Conservation (phyloP, 2,329 filamentous ascomycete species). For the Ophiostoma populinum region DNA sequence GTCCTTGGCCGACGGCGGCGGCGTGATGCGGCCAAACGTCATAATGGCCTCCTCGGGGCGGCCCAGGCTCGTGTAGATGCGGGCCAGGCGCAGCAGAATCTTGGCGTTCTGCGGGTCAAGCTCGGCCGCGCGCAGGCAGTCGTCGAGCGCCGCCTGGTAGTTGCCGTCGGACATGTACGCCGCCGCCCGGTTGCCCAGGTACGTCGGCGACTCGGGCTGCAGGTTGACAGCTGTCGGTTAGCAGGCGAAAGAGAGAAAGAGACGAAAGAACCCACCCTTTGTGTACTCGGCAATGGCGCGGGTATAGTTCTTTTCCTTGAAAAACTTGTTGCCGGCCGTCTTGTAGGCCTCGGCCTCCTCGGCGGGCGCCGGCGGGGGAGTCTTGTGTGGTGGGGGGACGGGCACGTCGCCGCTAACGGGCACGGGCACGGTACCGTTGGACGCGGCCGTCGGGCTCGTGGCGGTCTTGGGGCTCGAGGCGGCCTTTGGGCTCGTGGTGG, state of each 20-base stretch:
- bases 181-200: constrained; percentile 86
- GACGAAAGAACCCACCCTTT: constrained; percentile 48
- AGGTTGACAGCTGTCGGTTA: constrained; percentile 58
- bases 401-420: constrained; percentile 25
- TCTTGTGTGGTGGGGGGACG: constrained; percentile 55
- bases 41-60: constrained; percentile 73
- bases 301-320: constrained; percentile 82
- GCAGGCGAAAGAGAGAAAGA: not conserved
- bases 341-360: constrained; percentile 88
- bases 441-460: not conserved
- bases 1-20: constrained; percentile 70
- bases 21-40: constrained; percentile 65
- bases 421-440: constrained; percentile 29
- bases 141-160: constrained; percentile 66
- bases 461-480: constrained; percentile 10
- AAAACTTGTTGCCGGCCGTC: constrained; percentile 84
- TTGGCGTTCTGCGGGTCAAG: constrained; percentile 77
- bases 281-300: constrained; percentile 86
- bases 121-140: constrained; percentile 67
- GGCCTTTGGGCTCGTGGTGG: not conserved
- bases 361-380: constrained; percentile 40
- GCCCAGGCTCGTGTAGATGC: constrained; percentile 77
- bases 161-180: constrained; percentile 79
- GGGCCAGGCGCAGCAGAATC: constrained; percentile 70
- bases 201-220: constrained; percentile 71